phyloP scores from a whole-genome alignment of 2,329 filamentous ascomycete species.

The Calonectria naviculata region DNA sequence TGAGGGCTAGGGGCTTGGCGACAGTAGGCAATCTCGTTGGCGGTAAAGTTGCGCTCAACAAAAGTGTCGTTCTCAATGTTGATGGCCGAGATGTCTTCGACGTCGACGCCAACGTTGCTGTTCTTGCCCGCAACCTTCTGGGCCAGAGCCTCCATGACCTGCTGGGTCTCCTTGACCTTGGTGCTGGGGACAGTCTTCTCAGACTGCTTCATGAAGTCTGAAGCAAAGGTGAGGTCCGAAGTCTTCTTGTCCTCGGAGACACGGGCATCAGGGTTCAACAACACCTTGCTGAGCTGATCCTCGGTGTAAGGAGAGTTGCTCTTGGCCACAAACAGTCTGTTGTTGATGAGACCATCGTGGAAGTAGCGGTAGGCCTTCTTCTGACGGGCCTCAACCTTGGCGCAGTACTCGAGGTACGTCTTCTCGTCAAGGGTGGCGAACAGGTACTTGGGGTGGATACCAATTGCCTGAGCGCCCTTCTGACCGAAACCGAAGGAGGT shows the following conservation, averaged over 20 bases:
- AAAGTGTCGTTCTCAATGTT: slow-evolving; percentile 97
- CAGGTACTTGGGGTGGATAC: slow-evolving; percentile 95
- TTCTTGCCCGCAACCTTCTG: slow-evolving; percentile 65
- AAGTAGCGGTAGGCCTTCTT: slow-evolving; percentile 99
- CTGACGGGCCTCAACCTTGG: slow-evolving; percentile 91
- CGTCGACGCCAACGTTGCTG: slow-evolving; percentile 92
- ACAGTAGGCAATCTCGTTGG: slow-evolving; percentile 88
- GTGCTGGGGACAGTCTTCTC: slow-evolving; percentile 63
- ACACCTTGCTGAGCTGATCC: slow-evolving; percentile 85
- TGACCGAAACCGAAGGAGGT: slow-evolving; percentile 99
- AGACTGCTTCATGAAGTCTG: slow-evolving; percentile 74
- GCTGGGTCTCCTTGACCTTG: slow-evolving; percentile 72
- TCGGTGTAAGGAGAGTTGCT: slow-evolving; percentile 89
- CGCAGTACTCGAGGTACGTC: slow-evolving; percentile 83
- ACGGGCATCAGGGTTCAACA: slow-evolving; percentile 93
- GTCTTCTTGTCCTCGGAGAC: slow-evolving; percentile 90
- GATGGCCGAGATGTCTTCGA: slow-evolving; percentile 88
- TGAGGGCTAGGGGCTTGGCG: slow-evolving; percentile 80
- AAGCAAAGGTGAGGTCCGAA: slow-evolving; percentile 78
- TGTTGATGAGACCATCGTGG: slow-evolving; percentile 98
- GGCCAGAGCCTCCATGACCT: slow-evolving; percentile 82
- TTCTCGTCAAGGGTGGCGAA: slow-evolving; percentile 92
- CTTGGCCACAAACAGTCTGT: slow-evolving; percentile 97
- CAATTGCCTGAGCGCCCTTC: slow-evolving; percentile 97
- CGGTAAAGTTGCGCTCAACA: slow-evolving; percentile 93